Base-by-base conservation (phyloP, 2,329 filamentous ascomycete species). In the Diaporthe humulicola region DNA sequence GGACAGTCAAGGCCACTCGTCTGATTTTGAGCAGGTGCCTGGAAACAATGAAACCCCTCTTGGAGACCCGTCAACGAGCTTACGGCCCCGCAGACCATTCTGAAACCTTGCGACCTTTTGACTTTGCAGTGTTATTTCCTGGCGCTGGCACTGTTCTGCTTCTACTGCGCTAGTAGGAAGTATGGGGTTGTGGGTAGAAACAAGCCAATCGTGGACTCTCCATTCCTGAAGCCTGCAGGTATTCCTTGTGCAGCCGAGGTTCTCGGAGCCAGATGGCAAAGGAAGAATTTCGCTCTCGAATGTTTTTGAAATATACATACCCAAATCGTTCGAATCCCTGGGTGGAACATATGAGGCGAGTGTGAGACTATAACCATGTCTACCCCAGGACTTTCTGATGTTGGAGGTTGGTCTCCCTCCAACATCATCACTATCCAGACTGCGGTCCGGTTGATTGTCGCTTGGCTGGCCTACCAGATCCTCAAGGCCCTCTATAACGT, bases 401-500 rank as follows among this genome's bases (percentile, higher is more conserved):
- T 36, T 56, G 45, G 70, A 40, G 70, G 48, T 48, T 64, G 57
- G 70, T 45, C 70, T n/a, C 25, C 40, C 7, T 25, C 45, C 25
- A 58, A 45, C 30, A 40, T 72, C 57, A 9, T 52, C 15, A 72
- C 25, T 5, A 52, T 19, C 19, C 57, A 36, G 48, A 64, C 54
- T 5, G 38, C 56, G 38, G 33, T 28, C 8, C 40, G 48, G 12
- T 22, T 74, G 54, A 17, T 19, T 14, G 3, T 54, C n/a, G 9
- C 56, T 9, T 71, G 73, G 57, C 36, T 74, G 42, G 56, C 73
- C 22, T 74, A 64, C 19, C 50, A 57, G 33, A 3, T 66, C 15
- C 15, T 74, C 22, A 61, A 71, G 38, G 73, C 67, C 3, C 28
- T 74, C 19, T 74, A 74, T 40, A 72, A 72, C 17, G 40, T 72